Conservation (phyloP, 1,284 basidiomycete genomes). For the Paramarasmius palmivorus region DNA sequence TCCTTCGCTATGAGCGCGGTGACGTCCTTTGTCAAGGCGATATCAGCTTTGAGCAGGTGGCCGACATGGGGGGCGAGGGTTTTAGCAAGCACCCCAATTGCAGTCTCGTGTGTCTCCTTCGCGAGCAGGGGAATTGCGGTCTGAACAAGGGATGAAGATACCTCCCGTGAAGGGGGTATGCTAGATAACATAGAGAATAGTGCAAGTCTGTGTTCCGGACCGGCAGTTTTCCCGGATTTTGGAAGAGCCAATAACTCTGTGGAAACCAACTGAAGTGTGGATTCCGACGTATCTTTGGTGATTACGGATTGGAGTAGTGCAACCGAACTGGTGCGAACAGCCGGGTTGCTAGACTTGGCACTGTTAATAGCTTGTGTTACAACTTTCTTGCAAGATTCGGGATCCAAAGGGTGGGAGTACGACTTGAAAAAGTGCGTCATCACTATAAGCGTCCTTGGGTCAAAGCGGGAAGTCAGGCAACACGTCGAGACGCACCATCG, state of each 20-base stretch:
- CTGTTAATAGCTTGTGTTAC: slow-evolving; percentile 67
- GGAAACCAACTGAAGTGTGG: slow-evolving; percentile 46
- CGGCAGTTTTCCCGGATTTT: slow-evolving; percentile 81
- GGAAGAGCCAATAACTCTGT: slow-evolving; percentile 73
- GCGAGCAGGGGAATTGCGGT: slow-evolving; percentile 60
- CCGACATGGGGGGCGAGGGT: slow-evolving; percentile 63
- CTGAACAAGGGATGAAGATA: slow-evolving; percentile 58
- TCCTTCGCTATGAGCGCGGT: slow-evolving; percentile 63
- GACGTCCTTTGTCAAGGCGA: slow-evolving; percentile 44
- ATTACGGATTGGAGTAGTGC: slow-evolving; percentile 63
- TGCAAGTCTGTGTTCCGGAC: slow-evolving; percentile 82
- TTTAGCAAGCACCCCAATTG: slow-evolving; percentile 52
- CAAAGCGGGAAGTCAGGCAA: background rate
- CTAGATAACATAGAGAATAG: slow-evolving; percentile 76
- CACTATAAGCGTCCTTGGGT: slow-evolving; percentile 35
- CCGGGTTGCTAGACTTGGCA: slow-evolving; percentile 76
- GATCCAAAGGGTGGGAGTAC: slow-evolving; percentile 56
- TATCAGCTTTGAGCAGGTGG: slow-evolving; percentile 46
- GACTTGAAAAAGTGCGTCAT: slow-evolving; percentile 55
- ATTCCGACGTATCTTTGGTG: slow-evolving; percentile 17
- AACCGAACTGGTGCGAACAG: slow-evolving; percentile 61
- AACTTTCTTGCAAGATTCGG: slow-evolving; percentile 60
- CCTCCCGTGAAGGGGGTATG: slow-evolving; percentile 49
- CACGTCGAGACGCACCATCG: slow-evolving; percentile 40
- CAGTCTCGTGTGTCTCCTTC: slow-evolving; percentile 79